Base-by-base conservation (phyloP, 139 green algal genomes). In the Chlamydomonas sp. region DNA sequence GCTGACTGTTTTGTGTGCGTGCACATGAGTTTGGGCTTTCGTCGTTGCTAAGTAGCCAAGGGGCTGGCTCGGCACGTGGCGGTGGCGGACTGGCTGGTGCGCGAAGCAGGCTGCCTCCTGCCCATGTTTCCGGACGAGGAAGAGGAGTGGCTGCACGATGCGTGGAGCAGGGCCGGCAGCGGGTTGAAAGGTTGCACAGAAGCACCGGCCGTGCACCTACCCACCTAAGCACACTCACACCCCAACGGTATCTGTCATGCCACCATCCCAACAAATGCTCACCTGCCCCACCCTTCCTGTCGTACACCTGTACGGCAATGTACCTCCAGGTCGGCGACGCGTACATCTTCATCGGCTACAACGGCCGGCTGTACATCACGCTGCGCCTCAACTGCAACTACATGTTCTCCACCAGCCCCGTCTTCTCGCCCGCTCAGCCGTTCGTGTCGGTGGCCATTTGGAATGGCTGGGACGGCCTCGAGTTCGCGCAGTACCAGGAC, bases 301-400 rank as follows among this genome's bases (percentile, higher is more conserved):
- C 14, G 12, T 14, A 20, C 14, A 73, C 67, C 67, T 73, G 10
- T 10, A 73, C 14, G 12, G 14, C 14, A 73, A 73, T 14, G 10
- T 73, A 73, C 14, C 10, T 73, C 14, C 10, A 73, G n/a, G n/a
- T n/a, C n/a, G n/a, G n/a, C n/a, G n/a, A n/a, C n/a, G 90, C 86
- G 1, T 91, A 89, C 58, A 75, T 89, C 8, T 93, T 80, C 79
- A 78, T 90, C 67, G 85, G 78, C 9, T 93, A 93, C 74, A 76
- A 67, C 4, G 76, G 63, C 10, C 78, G 80, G 10, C 61, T 93
- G 67, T 93, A 91, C 67, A 69, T 93, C 67, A 91, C 90, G 31
- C 61, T 91, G 59, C 59, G 63, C 14, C 90, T 91, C n/a, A 64
- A 88, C 71, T 93, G 90, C 90, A 84, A 82, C 63, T 88, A 80